Percentiles rank a stretch among this genome's conserved stretches.
Evolutionary conservation across 2,329 filamentous ascomycete species (phyloP).

Genomic region (Beauveria australis): DNA sequence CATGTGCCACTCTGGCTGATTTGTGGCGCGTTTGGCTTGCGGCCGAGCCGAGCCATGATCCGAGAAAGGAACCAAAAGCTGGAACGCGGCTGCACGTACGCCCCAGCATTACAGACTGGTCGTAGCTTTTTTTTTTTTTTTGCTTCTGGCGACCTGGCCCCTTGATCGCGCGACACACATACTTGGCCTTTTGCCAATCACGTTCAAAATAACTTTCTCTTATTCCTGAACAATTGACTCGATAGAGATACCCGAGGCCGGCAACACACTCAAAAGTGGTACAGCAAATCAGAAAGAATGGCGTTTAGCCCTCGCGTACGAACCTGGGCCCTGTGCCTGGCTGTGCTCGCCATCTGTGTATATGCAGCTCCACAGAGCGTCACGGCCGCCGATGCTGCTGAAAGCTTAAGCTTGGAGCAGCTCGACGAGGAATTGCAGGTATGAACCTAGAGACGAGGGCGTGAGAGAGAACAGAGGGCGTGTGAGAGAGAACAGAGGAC

Average conservation of each 20-base stretch:
- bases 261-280: no score
- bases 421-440: constrained; percentile 70
- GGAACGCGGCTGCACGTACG: background rate
- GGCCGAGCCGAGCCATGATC: constrained; percentile 9
- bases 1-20: background rate
- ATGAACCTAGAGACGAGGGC: constrained; percentile 9
- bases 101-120: background rate
- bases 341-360: constrained; percentile 20
- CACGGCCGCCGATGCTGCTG: constrained; percentile 15
- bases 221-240: no score
- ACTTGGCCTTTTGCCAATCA: no score
- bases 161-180: no score
- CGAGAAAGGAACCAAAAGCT: background rate
- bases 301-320: constrained; percentile 3
- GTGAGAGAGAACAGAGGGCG: background rate
- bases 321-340: constrained; percentile 20
- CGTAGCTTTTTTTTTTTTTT: background rate
- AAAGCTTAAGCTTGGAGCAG: constrained; percentile 49
- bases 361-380: constrained; percentile 19
- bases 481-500: background rate
- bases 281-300: background rate
- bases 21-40: background rate
- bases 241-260: no score
- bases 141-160: no score
- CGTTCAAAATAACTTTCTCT: no score